phyloP scores from a whole-genome alignment of 2,329 filamentous ascomycete genomes.

The Hypoxylon sp. region DNA sequence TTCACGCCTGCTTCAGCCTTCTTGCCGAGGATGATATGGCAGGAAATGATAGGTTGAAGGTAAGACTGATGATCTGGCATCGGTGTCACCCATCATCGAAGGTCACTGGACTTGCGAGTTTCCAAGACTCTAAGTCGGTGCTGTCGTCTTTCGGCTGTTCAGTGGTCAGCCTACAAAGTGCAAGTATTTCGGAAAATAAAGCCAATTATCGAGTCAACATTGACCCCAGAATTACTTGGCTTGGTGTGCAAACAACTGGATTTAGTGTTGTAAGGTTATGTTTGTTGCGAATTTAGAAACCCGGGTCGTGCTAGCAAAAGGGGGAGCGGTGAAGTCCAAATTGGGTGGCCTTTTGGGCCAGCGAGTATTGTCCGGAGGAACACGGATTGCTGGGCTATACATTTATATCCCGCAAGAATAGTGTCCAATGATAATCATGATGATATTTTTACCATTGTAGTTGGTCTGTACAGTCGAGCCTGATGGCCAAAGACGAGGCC shows the following conservation, averaged over 20 bases:
- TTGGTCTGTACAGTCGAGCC: slow-evolving; percentile 12
- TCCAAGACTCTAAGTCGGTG: slow-evolving; percentile 2
- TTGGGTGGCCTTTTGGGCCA: slow-evolving; percentile 5
- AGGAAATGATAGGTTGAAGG: slow-evolving; percentile 7
- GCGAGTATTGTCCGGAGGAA: slow-evolving; percentile 5
- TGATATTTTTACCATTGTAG: slow-evolving; percentile 7
- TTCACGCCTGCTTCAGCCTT: slow-evolving; percentile 3
- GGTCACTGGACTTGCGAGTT: slow-evolving; percentile 9
- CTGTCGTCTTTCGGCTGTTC: slow-evolving; percentile 11
- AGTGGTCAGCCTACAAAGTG: neutral
- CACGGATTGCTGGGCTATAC: slow-evolving; percentile 6
- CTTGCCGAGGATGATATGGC: slow-evolving; percentile 15
- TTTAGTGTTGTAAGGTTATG: too few relatives aligned
- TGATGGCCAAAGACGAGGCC: slow-evolving; percentile 5
- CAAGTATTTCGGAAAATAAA: too few relatives aligned
- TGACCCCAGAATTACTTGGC: too few relatives aligned
- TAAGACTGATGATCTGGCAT: slow-evolving; percentile 29
- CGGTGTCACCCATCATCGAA: slow-evolving; percentile 14
- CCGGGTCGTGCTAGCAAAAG: slow-evolving; percentile 1
- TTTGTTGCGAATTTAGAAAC: neutral
- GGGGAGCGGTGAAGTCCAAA: slow-evolving; percentile 28
- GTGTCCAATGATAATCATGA: slow-evolving; percentile 14
- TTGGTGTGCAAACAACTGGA: too few relatives aligned
- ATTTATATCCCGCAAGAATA: slow-evolving; percentile 1
- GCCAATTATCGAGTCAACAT: too few relatives aligned